A percentile compares a stretch with the other conserved stretches of the same genome.
Conservation (phyloP, 352 stramenopile genomes). For the Pythium insidiosum region DNA sequence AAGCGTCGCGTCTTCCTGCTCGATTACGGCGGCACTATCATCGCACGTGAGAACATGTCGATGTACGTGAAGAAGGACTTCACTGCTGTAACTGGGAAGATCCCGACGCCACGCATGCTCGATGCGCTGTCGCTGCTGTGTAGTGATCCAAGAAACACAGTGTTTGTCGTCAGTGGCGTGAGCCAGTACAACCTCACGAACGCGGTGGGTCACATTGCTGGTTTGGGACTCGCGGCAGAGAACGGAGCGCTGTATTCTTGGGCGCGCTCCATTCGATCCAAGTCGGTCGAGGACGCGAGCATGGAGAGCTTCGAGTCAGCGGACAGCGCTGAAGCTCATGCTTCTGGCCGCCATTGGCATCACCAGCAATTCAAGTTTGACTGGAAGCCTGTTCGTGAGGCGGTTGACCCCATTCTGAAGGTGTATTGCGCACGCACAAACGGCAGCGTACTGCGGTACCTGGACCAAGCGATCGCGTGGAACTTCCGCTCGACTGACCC, state of each 20-base stretch:
- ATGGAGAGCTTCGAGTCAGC: slow-evolving; percentile 11
- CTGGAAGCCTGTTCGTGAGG: slow-evolving; percentile 90
- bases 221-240: slow-evolving; percentile 90
- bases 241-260: slow-evolving; percentile 94
- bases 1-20: slow-evolving; percentile 92
- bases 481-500: slow-evolving; percentile 96
- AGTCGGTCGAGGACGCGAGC: slow-evolving; percentile 26
- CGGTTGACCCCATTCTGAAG: slow-evolving; percentile 89
- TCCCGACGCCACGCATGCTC: slow-evolving; percentile 84
- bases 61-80: slow-evolving; percentile 98
- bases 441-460: slow-evolving; percentile 90
- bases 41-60: slow-evolving; percentile 84
- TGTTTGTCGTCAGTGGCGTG: slow-evolving; percentile 97
- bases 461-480: slow-evolving; percentile 94
- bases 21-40: slow-evolving; percentile 97
- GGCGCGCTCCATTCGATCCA: slow-evolving; percentile 45
- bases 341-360: slow-evolving; percentile 59
- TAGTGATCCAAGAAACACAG: slow-evolving; percentile 89
- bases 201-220: slow-evolving; percentile 89
- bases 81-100: slow-evolving; percentile 90
- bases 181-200: slow-evolving; percentile 86
- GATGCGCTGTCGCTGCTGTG: slow-evolving; percentile 85
- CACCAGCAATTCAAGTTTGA: slow-evolving; percentile 81
- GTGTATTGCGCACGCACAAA: slow-evolving; percentile 96
- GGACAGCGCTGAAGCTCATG: slow-evolving; percentile 6